Conservation (phyloP, 331 rosid species). For the Rhamnella rubrinervis region DNA sequence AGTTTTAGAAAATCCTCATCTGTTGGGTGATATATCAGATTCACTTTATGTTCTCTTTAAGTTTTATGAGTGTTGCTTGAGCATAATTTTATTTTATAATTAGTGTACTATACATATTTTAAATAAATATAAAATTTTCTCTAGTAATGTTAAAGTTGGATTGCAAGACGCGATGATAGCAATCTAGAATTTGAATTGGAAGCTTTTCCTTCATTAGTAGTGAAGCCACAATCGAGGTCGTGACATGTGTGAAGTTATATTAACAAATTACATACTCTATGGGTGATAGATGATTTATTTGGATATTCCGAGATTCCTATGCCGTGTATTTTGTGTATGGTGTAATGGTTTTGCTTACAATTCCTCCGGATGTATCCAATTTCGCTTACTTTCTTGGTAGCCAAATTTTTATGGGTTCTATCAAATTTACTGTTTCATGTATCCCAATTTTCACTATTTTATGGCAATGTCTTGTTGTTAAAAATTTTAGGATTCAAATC, state of each 20-base stretch:
- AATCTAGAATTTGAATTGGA: conserved; percentile 81
- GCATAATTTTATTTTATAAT: too few species aligned
- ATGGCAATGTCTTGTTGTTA: too few species aligned
- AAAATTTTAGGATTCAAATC: neutral
- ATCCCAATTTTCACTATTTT: neutral
- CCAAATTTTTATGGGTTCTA: neutral
- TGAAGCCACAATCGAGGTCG: conserved; percentile 67
- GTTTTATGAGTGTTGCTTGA: too few species aligned
- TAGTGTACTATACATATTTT: too few species aligned
- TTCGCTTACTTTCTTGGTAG: neutral
- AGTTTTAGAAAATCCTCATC: too few species aligned
- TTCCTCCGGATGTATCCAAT: neutral
- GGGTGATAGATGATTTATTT: too few species aligned
- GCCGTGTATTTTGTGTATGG: too few species aligned
- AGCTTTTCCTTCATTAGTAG: conserved; percentile 48
- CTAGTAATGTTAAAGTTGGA: conserved; percentile 25
- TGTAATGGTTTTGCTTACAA: too few species aligned
- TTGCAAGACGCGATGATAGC: conserved; percentile 90
- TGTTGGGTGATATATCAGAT: too few species aligned
- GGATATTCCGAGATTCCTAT: too few species aligned
- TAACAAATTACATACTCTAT: too few species aligned
- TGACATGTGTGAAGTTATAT: conserved; percentile 80
- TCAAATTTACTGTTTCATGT: neutral
- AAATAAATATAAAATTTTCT: neutral
- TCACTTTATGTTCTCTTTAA: too few species aligned